Percentiles rank a stretch among this genome's conserved stretches.
These are phyloP conservation scores for Aspergillus aculeatinus DNA, from an alignment of 2,329 filamentous ascomycete genomes.

Conservation along the genomic window DNA sequence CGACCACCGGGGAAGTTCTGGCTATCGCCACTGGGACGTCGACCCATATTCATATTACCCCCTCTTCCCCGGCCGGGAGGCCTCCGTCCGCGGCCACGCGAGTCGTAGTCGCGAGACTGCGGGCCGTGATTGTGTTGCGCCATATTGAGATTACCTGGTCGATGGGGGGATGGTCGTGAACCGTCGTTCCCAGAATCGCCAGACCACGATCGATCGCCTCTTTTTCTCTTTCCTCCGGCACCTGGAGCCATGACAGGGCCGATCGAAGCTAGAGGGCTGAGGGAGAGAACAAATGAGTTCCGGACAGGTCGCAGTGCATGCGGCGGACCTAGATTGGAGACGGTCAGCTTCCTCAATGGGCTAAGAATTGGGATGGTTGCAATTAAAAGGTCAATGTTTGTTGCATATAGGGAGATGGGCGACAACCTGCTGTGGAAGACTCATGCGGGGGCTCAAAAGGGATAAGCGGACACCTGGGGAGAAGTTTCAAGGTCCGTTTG, in stretches of 20 bases:
- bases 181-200: conserved; percentile 43
- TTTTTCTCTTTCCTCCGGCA: conserved; percentile 56
- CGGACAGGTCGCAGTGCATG: conserved; percentile 34
- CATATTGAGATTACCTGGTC: conserved; percentile 49
- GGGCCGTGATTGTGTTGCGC: conserved; percentile 51
- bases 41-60: conserved; percentile 36
- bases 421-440: conserved; percentile 17
- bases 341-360: conserved; percentile 12
- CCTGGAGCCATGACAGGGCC: conserved; percentile 51
- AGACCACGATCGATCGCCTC: conserved; percentile 46
- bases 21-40: conserved; percentile 35
- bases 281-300: conserved; percentile 27
- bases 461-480: conserved; percentile 8
- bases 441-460: conserved; percentile 12
- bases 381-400: neutral
- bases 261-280: conserved; percentile 27
- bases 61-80: conserved; percentile 38
- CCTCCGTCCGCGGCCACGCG: conserved; percentile 40
- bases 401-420: neutral
- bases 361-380: conserved; percentile 1
- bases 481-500: conserved; percentile 8
- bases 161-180: conserved; percentile 48
- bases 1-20: conserved; percentile 35
- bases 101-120: conserved; percentile 39
- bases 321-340: conserved; percentile 21